phyloP scores from a whole-genome alignment of 169 alveolate genomes.

The Theileria annulata region DNA sequence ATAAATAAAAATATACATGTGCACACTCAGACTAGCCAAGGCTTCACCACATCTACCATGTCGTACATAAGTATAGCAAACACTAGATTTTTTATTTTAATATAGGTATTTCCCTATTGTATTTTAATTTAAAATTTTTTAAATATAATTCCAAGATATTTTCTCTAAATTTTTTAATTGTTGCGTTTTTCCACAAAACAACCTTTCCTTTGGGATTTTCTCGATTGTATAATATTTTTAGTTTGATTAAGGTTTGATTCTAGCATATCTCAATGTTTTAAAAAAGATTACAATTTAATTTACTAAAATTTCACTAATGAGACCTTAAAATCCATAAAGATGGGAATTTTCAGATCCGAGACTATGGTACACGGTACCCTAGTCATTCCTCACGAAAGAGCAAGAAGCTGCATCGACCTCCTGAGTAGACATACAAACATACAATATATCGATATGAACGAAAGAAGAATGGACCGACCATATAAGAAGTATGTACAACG shows the following conservation, averaged over 20 bases:
- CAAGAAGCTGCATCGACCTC: constrained; percentile 84
- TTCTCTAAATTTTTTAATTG: background rate
- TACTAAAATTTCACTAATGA: background rate
- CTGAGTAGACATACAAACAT: constrained; percentile 84
- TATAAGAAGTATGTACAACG: constrained; percentile 88
- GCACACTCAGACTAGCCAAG: background rate
- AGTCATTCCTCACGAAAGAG: constrained; percentile 89
- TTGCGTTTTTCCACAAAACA: background rate
- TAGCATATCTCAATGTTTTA: background rate
- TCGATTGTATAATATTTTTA: background rate
- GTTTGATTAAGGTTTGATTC: background rate
- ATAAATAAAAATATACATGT: background rate
- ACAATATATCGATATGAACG: constrained; percentile 87
- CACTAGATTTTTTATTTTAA: background rate
- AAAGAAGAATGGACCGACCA: constrained; percentile 83
- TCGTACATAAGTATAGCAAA: background rate
- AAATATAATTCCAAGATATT: background rate
- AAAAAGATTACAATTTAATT: background rate
- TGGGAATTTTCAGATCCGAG: constrained; percentile 77
- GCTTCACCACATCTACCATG: background rate
- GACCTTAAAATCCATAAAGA: background rate
- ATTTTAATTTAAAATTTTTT: too few relatives aligned
- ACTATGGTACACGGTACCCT: constrained; percentile 90
- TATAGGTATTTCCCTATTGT: background rate
- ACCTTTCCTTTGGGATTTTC: background rate